Evolutionary conservation across 805 yeast genomes (phyloP), one percentile per base, ranked within the genome.

Genomic region (Wickerhamiella galacta): DNA sequence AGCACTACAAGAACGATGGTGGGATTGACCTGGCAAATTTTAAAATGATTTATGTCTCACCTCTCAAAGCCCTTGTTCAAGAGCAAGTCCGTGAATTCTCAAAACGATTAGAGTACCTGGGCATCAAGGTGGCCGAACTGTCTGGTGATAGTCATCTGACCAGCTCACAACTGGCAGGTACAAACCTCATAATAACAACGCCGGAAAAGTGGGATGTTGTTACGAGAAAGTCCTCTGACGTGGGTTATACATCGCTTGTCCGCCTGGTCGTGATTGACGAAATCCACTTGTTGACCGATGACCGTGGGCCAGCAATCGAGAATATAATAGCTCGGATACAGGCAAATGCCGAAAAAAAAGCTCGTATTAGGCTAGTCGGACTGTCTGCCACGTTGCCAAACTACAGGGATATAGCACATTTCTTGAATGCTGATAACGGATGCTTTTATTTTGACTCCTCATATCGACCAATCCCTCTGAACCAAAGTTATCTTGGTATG

Each of bases 191-290:
- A 31, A 92, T 87, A 1, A 80, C 95, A 0, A 87, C 98, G 0
- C 96, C 96, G 0, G 98, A 90, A 49, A 87, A 85, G 49, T 87
- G 96, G 96, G 96, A 90, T 57, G 80, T 90, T 15, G 75, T 85
- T 11, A 85, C 95, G 1, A 66, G 98, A 57, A 87, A 87, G 47
- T 64, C 66, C 27, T 62, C 71, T 15, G 87, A 79, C 38, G 60
- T 70, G 2, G 68, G 76, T 16, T 75, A 73, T 44, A 67, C 74
- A 1, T 63, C 67, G 22, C 56, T 72, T 1, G 90, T 82, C 1
- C 64, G 69, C 25, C 61, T 87, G 16, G 54, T 87, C 7, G 76
- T 87, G 18, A 71, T 90, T 32, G 98, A 87, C 60, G 98, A 87
- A 53, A 76, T 87, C 37, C 98, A 87, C 61, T 61, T 87, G 32